Evolutionary conservation across 208 protist genomes (phyloP), one percentile per base, ranked within the genome.

Genomic region (Phytomonas francai): DNA sequence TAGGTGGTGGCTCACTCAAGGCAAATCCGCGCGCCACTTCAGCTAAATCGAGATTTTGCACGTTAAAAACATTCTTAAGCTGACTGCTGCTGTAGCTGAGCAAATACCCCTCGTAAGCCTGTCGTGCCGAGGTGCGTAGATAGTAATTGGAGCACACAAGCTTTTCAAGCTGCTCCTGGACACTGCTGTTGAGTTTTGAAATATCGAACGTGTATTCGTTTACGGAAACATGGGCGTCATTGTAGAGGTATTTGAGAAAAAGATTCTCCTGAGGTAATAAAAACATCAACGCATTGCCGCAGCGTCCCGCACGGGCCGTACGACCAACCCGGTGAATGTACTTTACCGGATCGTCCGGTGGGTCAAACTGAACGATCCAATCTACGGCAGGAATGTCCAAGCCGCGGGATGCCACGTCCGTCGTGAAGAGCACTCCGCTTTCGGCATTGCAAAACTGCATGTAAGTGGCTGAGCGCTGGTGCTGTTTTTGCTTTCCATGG

Each of bases 321-420:
- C 98, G 91, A 28, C 98, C 98, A 7, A 99, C 99, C 59, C 99
- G 88, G 78, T 99, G 98, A 65, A 99, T 98, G 80, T 99, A 99
- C 82, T 99, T 99, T 66, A 98, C 98, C n/a, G 98, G 97, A 78
- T 99, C 97, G 87, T 99, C 98, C 22, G 98, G 97, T 9, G 98
- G 98, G 74, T 99, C 99, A 78, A 97, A 99, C 91, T 99, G 98
- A 16, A 99, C 96, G 66, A 99, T 99, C 98, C 98, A 99, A 88
- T 99, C 98, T 14, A 99, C 98, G 31, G 84, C 83, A 2, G 98
- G 98, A 77, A 99, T 99, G 81, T 99, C 98, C 0, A 99, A 85
- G 22, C 99, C 94, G 74, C 99, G 95, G 0, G 98, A 98, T 3
- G 98, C 98, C 8, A 99, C 98, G 85, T 99, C 98, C 25, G 98